Evolutionary conservation across 805 yeast genomes (phyloP).

Genomic region (Ogataea trehaloabstinens): DNA sequence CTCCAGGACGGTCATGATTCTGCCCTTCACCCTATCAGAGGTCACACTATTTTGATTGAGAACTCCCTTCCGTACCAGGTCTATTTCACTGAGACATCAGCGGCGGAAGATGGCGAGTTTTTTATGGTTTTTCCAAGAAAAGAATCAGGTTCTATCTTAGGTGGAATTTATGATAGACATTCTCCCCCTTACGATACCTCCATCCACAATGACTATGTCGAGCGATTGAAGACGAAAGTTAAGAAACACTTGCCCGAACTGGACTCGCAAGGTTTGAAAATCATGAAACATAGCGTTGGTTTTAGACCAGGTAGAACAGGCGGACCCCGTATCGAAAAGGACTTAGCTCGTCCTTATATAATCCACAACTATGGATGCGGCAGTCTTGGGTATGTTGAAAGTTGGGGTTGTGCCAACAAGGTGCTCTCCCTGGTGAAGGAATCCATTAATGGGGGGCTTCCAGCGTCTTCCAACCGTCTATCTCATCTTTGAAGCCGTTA

Average conservation of each 20-base stretch:
- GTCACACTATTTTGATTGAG: slow-evolving; percentile 55
- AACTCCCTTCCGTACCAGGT: slow-evolving; percentile 42
- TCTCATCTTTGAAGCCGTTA: too few relatives aligned
- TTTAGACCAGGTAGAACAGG: slow-evolving; percentile 64
- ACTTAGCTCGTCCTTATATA: slow-evolving; percentile 23
- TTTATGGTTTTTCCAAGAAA: slow-evolving; percentile 62
- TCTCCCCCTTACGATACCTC: slow-evolving; percentile 23
- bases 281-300: slow-evolving; percentile 56
- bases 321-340: slow-evolving; percentile 48
- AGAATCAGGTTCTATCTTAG: slow-evolving; percentile 66
- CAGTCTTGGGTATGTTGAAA: slow-evolving; percentile 65
- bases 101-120: slow-evolving; percentile 42
- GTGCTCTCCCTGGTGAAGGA: slow-evolving; percentile 30
- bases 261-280: slow-evolving; percentile 32
- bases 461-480: slow-evolving; percentile 2
- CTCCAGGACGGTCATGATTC: slow-evolving; percentile 52
- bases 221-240: slow-evolving; percentile 43
- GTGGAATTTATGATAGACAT: slow-evolving; percentile 42
- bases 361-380: slow-evolving; percentile 71
- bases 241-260: slow-evolving; percentile 53
- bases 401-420: slow-evolving; percentile 56
- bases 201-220: slow-evolving; percentile 49
- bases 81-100: slow-evolving; percentile 28
- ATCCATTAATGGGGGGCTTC: not conserved
- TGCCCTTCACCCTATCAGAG: slow-evolving; percentile 49